Base-by-base conservation (phyloP, 2,329 filamentous ascomycete species). In the Sporothrix schenckii region DNA sequence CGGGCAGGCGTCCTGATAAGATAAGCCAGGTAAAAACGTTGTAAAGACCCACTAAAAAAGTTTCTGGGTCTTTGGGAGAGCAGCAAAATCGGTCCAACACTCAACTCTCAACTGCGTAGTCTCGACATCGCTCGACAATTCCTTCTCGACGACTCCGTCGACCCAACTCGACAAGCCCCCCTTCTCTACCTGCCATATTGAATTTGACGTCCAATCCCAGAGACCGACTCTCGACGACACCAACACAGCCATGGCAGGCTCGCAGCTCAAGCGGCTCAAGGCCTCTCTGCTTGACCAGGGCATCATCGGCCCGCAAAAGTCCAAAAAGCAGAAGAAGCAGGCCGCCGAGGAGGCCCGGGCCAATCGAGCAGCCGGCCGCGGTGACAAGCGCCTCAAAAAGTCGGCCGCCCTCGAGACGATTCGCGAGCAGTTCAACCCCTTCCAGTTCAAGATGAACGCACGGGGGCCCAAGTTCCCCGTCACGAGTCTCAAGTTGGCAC, bases 391-490 rank as follows among this genome's bases (percentile, higher is more conserved):
- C 72, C 86, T 92, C 34, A 88, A 93, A 78, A 88, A 91, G 77
- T 88, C 91, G 77, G 90, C 89, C 70, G 92, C 93, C 19, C 85
- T 99, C 73, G 89, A 92, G 75, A 88, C 88, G 70, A 97, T 99
- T 78, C 91, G 95, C 77, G 94, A 98, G 77, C 91, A 94, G 75
- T 98, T 98, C 87, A 99, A 99, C 79, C 95, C 95, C 0, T 99
- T 99, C 80, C 95, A 99, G 78, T 88, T 97, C 79, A 96, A 96
- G 80, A 88, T 91, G 71, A 89, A 91, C 53, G 85, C 89, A 1
- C 87, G 91, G 72, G 91, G 90, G 0, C 89, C 89, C 70, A 98
- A 98, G 77, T 97, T 97, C 74, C 89, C 94, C 56, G 90, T 94
- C 58, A 93, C 92, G 0, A 94, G 86, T 68, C 88, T 87, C 73